phyloP scores from a whole-genome alignment of 768 basidiomycete species.

The Russula griseocarnosa region DNA sequence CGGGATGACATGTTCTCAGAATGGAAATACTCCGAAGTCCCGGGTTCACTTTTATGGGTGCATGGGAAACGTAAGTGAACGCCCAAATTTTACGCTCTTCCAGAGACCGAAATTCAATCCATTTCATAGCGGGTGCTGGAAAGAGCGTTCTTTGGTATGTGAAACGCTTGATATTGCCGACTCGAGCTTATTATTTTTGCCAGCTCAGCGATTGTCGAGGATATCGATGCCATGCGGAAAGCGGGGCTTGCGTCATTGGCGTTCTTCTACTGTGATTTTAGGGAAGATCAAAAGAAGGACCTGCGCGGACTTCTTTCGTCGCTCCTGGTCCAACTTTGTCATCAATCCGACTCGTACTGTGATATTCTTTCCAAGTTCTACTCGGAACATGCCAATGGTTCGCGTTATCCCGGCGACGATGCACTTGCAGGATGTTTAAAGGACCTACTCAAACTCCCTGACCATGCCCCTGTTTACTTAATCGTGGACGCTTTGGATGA shows the following conservation, averaged over 20 bases:
- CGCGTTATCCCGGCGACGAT: background rate
- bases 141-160: background rate
- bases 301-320: background rate
- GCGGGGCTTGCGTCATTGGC: background rate
- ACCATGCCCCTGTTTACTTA: background rate
- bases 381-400: background rate
- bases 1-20: background rate
- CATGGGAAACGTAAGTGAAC: background rate
- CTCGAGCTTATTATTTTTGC: background rate
- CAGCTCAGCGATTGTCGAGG: background rate
- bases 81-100: background rate
- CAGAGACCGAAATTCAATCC: background rate
- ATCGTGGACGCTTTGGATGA: background rate
- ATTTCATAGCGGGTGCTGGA: background rate
- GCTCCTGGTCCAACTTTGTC: background rate
- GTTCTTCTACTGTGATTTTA: background rate
- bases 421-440: background rate
- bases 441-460: background rate
- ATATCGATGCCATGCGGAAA: background rate
- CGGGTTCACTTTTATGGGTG: background rate
- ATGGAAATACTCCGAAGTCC: background rate
- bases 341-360: background rate
- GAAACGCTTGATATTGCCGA: background rate
- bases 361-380: background rate
- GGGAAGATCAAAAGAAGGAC: background rate